These are phyloP conservation scores for Aspergillus ibericus DNA, from an alignment of 2,329 filamentous ascomycete species.

Conservation along the genomic window DNA sequence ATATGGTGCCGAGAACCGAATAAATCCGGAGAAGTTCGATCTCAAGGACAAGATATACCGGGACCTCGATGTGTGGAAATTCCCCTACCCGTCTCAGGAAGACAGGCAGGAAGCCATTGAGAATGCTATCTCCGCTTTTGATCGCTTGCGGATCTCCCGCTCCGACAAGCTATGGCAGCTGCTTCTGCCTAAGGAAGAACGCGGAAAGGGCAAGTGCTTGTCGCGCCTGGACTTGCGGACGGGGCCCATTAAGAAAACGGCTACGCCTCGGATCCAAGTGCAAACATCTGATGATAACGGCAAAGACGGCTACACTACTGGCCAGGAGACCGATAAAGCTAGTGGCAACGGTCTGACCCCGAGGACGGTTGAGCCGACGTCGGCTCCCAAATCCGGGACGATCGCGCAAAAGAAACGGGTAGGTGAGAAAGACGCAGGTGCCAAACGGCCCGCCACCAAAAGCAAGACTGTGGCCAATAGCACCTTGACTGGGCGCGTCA, in stretches of 20 bases:
- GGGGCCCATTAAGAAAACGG: slow-evolving; percentile 40
- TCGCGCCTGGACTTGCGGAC: slow-evolving; percentile 57
- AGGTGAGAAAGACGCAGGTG: slow-evolving; percentile 41
- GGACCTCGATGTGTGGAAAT: slow-evolving; percentile 63
- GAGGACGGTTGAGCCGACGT: slow-evolving; percentile 27
- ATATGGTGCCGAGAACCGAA: slow-evolving; percentile 52
- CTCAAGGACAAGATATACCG: slow-evolving; percentile 61
- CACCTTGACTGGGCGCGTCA: slow-evolving; percentile 44
- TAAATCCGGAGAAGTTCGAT: slow-evolving; percentile 52
- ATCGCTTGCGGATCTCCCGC: slow-evolving; percentile 60
- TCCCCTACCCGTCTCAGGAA: slow-evolving; percentile 56
- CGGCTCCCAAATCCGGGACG: slow-evolving; percentile 27
- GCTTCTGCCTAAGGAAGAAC: slow-evolving; percentile 60
- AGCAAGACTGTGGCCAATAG: slow-evolving; percentile 53
- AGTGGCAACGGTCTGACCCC: slow-evolving; percentile 27
- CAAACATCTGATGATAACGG: slow-evolving; percentile 38
- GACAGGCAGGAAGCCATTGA: slow-evolving; percentile 62
- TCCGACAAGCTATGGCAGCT: slow-evolving; percentile 64
- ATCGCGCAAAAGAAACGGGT: slow-evolving; percentile 38
- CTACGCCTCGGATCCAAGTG: slow-evolving; percentile 40
- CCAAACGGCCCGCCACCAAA: slow-evolving; percentile 47
- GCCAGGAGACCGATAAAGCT: slow-evolving; percentile 40
- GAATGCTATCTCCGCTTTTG: slow-evolving; percentile 63
- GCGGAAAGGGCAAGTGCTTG: slow-evolving; percentile 61
- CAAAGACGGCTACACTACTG: slow-evolving; percentile 36